Base-by-base conservation (phyloP, 805 yeast genomes). In the Candida michaelii region DNA sequence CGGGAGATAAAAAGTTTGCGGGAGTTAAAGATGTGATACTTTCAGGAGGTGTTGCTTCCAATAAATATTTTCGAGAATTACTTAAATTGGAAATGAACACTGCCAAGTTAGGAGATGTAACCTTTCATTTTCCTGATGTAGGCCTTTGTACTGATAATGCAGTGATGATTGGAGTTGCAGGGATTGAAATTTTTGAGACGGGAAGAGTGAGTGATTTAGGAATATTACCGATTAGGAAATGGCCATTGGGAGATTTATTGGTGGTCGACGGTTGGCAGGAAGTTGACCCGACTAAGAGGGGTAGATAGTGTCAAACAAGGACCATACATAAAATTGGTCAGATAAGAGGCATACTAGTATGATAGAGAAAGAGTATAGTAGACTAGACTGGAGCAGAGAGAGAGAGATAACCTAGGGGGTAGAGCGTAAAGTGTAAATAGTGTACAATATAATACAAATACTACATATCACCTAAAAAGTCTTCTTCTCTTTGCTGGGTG, bases 81-180 rank as follows among this genome's bases (percentile, higher is more conserved):
- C 58, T 85, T 5, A 52, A 57, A 36, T 50, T 55, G 1, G 68
- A 71, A 3, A 60, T 80, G n/a, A 40, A 61, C 3, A 55, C 55
- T 2, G 43, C 43, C 7, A 13, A 30, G 8, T 14, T 47, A 16
- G 41, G 34, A 5, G 29, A 38, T 2, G 42, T 60, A n/a, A 51
- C 58, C 1, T 78, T 82, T 35, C 77, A 78, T 49, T 88, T 81
- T 53, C 96, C 97, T 0, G 80, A 78, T 15, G 67, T 81, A 2
- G 63, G 73, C 1, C 66, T 89, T 46, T 93, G 99, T 58, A 89
- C 97, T 0, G 99, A 93, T 56, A 93, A 93, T 60, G 96, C 97
- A 0, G 79, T 89, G 2, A 93, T 93, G 99, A 93, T 93, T 40
- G 99, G 97, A 1, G 88, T 95, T 82, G 96, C 98, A 0, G 99